Base-by-base conservation (phyloP, 2,329 filamentous ascomycete genomes). In the Juglanconis juglandina region DNA sequence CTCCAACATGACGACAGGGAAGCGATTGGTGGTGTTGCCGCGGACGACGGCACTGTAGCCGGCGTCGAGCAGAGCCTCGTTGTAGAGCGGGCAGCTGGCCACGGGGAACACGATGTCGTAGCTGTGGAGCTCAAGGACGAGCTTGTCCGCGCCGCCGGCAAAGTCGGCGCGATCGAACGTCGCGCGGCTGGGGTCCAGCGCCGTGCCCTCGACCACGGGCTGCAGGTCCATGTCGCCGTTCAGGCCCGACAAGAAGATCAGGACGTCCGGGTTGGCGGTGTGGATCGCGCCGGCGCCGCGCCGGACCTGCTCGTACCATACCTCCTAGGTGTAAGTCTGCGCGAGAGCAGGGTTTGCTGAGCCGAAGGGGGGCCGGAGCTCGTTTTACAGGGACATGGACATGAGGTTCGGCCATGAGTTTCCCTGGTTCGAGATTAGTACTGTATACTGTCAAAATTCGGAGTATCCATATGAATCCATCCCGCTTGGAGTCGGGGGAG, bases 71-170 rank as follows among this genome's bases (percentile, higher is more conserved):
- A 86, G 71, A 17, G 77, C 77, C 53, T 72, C 69, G 63, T 76
- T 71, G 11, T 86, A 75, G 8, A 71, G 72, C 8, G 69, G 68
- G 69, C 84, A 87, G 66, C 73, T 77, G 0, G 69, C 75, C 3
- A 78, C 60, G 4, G 17, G 34, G 10, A 51, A 77, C n/a, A 69
- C 67, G 64, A 77, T 83, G 62, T 83, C 75, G 69, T 87, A 87
- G 72, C 84, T 86, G 75, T 87, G 84, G 9, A 87, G 73, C 69
- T 87, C 84, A 2, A 86, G 75, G 7, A 84, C 83, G 0, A 86
- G 74, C 72, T 86, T 86, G 66, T 84, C 71, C 1, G 71, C 71
- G 68, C 80, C 83, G 1, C 76, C 77, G 1, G 72, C 63, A 65
- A 85, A 86, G 66, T 82, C 78, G 13, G 66, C 66, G 3, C 73